A percentile compares a stretch with the other conserved stretches of the same genome.
Conservation (phyloP, 176 grass and related monocot genomes). For the Juncus effusus region DNA sequence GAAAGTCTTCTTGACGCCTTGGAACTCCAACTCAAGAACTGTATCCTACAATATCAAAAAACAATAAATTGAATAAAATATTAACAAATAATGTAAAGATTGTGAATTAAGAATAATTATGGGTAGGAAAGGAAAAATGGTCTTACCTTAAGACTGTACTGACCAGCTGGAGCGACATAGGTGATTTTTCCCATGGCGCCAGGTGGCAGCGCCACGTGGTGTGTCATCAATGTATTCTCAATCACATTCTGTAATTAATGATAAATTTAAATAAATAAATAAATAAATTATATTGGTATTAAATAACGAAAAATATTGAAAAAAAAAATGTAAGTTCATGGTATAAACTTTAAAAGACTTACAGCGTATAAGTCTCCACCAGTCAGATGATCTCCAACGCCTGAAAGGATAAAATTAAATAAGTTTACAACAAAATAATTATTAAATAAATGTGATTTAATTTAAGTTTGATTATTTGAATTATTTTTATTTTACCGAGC, state of each 20-base stretch:
- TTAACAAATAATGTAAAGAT: background rate
- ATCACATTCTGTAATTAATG: slow-evolving; percentile 39
- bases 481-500: slow-evolving; percentile 36
- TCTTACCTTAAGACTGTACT: slow-evolving; percentile 67
- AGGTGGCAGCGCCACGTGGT: slow-evolving; percentile 71
- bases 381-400: slow-evolving; percentile 56
- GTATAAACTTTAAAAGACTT: slow-evolving; percentile 28
- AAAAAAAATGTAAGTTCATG: slow-evolving; percentile 2
- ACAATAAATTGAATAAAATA: background rate
- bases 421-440: background rate
- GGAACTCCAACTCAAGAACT: slow-evolving; percentile 76
- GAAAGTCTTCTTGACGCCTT: slow-evolving; percentile 73
- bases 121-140: slow-evolving; percentile 7
- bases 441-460: slow-evolving; percentile 11
- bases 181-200: slow-evolving; percentile 78
- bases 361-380: slow-evolving; percentile 78
- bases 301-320: slow-evolving; percentile 9
- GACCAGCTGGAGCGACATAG: slow-evolving; percentile 58
- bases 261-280: slow-evolving; percentile 11
- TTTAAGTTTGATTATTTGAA: slow-evolving; percentile 14
- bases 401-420: slow-evolving; percentile 42
- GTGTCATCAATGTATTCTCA: slow-evolving; percentile 79
- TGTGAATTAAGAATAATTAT: background rate
- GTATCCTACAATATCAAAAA: slow-evolving; percentile 41
- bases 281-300: background rate